These are phyloP conservation scores for Lactifluus subvellereus DNA, from an alignment of 768 basidiomycete species.

Conservation along the genomic window DNA sequence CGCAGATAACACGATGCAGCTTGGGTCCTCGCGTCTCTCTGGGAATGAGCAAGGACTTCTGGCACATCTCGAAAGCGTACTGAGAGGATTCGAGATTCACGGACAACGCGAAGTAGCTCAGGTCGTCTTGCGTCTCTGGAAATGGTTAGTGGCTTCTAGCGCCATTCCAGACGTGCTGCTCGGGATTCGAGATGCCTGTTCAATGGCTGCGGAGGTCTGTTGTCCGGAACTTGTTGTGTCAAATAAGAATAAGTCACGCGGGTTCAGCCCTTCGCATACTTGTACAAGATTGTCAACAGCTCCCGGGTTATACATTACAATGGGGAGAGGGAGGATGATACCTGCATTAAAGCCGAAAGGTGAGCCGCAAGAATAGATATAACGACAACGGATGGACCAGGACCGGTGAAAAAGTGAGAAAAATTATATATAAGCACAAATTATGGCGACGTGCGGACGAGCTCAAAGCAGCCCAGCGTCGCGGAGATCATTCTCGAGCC, in stretches of 20 bases:
- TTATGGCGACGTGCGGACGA: too few species aligned
- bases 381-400: not conserved
- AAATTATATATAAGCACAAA: not conserved
- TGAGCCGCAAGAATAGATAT: not conserved
- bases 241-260: not conserved
- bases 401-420: not conserved
- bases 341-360: not conserved
- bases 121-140: not conserved
- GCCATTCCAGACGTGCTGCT: not conserved
- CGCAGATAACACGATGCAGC: not conserved
- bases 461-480: conserved; percentile 19
- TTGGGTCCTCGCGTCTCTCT: not conserved
- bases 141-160: not conserved
- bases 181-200: not conserved
- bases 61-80: not conserved
- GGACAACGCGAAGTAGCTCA: not conserved
- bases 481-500: conserved; percentile 21
- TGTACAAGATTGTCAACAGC: not conserved
- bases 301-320: conserved; percentile 1
- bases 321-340: not conserved
- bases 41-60: not conserved
- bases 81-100: not conserved
- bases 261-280: not conserved
- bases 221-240: not conserved
- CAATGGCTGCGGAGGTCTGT: not conserved